Base-by-base conservation (phyloP, 805 yeast species). In the Metschnikowia corniflorae region DNA sequence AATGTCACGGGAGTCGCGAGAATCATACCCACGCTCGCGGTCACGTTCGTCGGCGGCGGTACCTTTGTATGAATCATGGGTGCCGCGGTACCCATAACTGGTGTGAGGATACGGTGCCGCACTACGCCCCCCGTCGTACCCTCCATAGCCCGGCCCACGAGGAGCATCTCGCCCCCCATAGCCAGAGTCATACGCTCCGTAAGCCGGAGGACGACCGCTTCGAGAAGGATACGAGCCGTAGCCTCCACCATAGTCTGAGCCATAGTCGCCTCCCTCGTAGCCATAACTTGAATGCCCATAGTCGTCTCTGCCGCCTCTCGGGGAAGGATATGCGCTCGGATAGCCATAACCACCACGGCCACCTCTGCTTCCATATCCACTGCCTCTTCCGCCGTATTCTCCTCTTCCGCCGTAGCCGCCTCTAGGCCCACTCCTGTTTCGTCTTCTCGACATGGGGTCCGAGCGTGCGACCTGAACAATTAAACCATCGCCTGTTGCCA, bases 401-500 rank as follows among this genome's bases (percentile, higher is more conserved):
- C 47, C 40, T 13, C 49, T 36, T 12, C 46, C 44, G 16, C 50
- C 37, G 26, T 32, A 42, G n/a, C 60, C 52, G 15, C 54, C 53
- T 15, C 51, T 39, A 30, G 31, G 33, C 12, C 63, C 61, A n/a
- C n/a, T n/a, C n/a, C n/a, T n/a, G n/a, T n/a, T n/a, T 34, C 63
- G 46, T 54, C 74, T 63, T 12, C 57, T 46, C 9, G 66, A 57
- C 42, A 61, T 70, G 5, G 82, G 80, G 43, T 74, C 74, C 12
- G 77, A 72, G 49, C 71, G 70, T 7, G 82, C 82, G 58, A 72
- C 60, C 56, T 77, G 77, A 19, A 77, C 78, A 16, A 60, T 65
- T 42, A 78, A 59, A 4, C 71, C 72, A 17, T 59, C 66, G 16
- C 58, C 57, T 29, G 56, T 49, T 39, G 76, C 61, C 28, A 65